phyloP scores from a whole-genome alignment of 73 alveolate species.

The Paramecium sonneborni region DNA sequence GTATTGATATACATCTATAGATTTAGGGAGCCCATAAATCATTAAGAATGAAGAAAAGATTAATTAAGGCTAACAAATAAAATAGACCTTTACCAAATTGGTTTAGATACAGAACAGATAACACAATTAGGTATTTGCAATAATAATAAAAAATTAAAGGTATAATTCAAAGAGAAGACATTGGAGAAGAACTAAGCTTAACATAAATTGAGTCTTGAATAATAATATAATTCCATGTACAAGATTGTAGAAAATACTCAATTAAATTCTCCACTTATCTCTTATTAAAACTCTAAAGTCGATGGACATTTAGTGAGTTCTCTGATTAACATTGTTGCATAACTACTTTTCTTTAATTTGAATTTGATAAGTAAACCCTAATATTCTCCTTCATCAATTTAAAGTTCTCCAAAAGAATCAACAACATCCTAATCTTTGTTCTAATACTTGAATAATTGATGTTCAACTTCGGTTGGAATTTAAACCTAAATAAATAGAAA shows the following conservation, averaged over 20 bases:
- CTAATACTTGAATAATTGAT: slow-evolving; percentile 81
- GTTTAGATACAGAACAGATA: slow-evolving; percentile 91
- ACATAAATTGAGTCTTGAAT: slow-evolving; percentile 66
- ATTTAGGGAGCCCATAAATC: slow-evolving; percentile 71
- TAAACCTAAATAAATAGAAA: slow-evolving; percentile 53
- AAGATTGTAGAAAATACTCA: slow-evolving; percentile 22
- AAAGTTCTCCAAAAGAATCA: slow-evolving; percentile 74
- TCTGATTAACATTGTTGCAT: slow-evolving; percentile 98
- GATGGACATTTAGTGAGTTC: slow-evolving; percentile 84
- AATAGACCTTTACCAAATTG: slow-evolving; percentile 95
- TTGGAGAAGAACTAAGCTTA: slow-evolving; percentile 95
- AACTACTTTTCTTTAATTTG: slow-evolving; percentile 89
- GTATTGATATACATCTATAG: not conserved
- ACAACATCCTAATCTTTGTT: slow-evolving; percentile 90
- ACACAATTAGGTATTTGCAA: slow-evolving; percentile 77
- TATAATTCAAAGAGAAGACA: slow-evolving; percentile 94
- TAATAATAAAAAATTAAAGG: not conserved
- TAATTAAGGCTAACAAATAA: slow-evolving; percentile 89
- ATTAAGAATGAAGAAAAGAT: slow-evolving; percentile 79
- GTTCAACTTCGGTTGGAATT: slow-evolving; percentile 84
- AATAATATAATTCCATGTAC: no score
- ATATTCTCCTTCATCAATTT: slow-evolving; percentile 71
- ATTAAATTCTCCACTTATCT: slow-evolving; percentile 10
- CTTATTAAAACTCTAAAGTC: slow-evolving; percentile 41
- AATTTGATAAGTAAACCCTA: slow-evolving; percentile 87